Percentiles rank a stretch among this genome's conserved stretches.
Evolutionary conservation across 768 basidiomycete genomes (phyloP).

Genomic region (Russula brevipes): DNA sequence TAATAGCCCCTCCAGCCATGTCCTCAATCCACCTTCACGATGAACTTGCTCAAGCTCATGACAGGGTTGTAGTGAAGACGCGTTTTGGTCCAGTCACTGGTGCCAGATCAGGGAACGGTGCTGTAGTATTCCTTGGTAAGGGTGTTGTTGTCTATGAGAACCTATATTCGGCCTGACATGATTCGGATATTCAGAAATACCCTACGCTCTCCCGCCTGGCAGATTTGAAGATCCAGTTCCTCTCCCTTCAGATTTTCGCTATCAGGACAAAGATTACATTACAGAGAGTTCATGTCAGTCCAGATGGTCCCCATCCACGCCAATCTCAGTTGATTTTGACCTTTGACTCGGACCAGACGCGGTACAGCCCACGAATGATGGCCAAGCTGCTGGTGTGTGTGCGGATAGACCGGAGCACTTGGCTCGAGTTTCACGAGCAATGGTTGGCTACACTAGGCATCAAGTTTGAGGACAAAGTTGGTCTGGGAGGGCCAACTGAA

Average conservation of each 20-base stretch:
- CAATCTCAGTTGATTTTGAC: not conserved
- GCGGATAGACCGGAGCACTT: not conserved
- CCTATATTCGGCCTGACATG: not conserved
- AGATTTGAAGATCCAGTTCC: conserved; percentile 61
- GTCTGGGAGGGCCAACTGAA: conserved; percentile 62
- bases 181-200: conserved; percentile 48
- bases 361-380: conserved; percentile 59
- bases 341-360: conserved; percentile 39
- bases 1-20: not conserved
- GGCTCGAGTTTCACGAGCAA: not conserved
- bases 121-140: conserved; percentile 60
- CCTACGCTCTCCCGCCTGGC: conserved; percentile 60
- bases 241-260: conserved; percentile 49
- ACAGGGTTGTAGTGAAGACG: conserved; percentile 48
- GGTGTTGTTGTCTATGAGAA: conserved; percentile 17
- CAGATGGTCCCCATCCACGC: not conserved
- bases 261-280: conserved; percentile 57
- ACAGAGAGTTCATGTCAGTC: conserved; percentile 48
- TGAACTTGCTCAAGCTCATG: conserved; percentile 42
- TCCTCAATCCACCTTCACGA: conserved; percentile 47
- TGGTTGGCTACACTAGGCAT: conserved; percentile 33
- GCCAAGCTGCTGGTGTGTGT: conserved; percentile 49
- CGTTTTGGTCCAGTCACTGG: conserved; percentile 53
- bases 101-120: conserved; percentile 54
- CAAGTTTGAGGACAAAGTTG: conserved; percentile 55